A percentile compares a stretch with the other conserved stretches of the same genome.
Evolutionary conservation across 2,329 filamentous ascomycete species (phyloP).

Genomic region (Podosphaera xanthii): DNA sequence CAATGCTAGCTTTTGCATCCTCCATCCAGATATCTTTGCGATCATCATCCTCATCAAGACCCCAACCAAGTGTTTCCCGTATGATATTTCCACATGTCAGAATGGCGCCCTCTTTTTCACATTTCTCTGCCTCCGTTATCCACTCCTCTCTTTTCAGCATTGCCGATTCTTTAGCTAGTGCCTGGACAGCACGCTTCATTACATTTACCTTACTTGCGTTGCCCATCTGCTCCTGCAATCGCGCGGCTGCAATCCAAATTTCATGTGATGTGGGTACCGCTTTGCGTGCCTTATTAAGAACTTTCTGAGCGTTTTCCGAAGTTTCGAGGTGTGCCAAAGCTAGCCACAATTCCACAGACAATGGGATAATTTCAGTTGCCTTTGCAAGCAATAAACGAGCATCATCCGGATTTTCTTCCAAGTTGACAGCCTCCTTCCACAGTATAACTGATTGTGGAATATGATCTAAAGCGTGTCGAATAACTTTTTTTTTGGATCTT

Average conservation of each 20-base stretch:
- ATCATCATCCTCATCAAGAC: constrained; percentile 86
- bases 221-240: constrained; percentile 71
- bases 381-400: constrained; percentile 77
- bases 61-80: constrained; percentile 77
- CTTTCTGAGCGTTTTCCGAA: constrained; percentile 78
- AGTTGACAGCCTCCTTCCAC: constrained; percentile 95
- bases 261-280: constrained; percentile 82
- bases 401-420: constrained; percentile 77
- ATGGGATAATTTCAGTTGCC: constrained; percentile 81
- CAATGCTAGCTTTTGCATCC: constrained; percentile 65
- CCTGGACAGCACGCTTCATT: constrained; percentile 82
- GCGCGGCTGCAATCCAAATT: constrained; percentile 87
- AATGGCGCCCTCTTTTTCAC: constrained; percentile 73
- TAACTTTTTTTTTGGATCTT: constrained; percentile 74
- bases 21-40: constrained; percentile 91
- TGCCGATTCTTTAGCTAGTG: constrained; percentile 70
- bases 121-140: constrained; percentile 85
- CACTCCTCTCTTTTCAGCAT: constrained; percentile 97
- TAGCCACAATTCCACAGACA: constrained; percentile 87
- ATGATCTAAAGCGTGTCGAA: constrained; percentile 75
- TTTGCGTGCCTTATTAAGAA: constrained; percentile 86
- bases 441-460: constrained; percentile 84
- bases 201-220: constrained; percentile 63
- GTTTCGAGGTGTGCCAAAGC: constrained; percentile 76
- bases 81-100: constrained; percentile 79